A percentile compares a stretch with the other conserved stretches of the same genome.
Conservation (phyloP, 257 asterid genomes). For the Forsythia suspensa region DNA sequence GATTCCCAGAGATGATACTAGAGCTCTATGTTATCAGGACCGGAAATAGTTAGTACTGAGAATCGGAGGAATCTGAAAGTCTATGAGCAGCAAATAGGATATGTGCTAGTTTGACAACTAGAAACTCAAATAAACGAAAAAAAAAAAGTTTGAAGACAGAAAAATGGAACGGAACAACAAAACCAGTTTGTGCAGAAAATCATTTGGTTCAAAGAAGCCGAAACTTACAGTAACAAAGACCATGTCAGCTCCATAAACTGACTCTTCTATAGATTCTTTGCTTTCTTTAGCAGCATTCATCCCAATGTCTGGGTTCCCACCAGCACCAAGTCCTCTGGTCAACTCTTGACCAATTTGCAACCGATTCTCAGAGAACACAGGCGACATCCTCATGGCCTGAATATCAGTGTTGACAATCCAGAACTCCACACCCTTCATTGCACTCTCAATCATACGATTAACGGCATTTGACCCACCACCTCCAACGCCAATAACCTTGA, state of each 20-base stretch:
- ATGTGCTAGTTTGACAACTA: background rate
- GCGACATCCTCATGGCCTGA: slow-evolving; percentile 91
- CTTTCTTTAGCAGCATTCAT: slow-evolving; percentile 92
- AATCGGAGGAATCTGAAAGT: background rate
- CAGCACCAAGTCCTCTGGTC: slow-evolving; percentile 98
- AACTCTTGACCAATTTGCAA: slow-evolving; percentile 90
- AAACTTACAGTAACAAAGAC: slow-evolving; percentile 57
- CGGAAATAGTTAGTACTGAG: background rate
- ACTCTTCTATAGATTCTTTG: slow-evolving; percentile 75
- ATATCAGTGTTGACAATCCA: slow-evolving; percentile 95
- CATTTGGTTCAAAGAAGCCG: background rate
- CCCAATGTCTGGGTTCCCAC: slow-evolving; percentile 96
- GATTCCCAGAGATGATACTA: background rate
- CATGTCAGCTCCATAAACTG: slow-evolving; percentile 64
- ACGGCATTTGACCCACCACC: slow-evolving; percentile 99
- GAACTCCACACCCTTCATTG: slow-evolving; percentile 92
- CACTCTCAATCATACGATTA: slow-evolving; percentile 92
- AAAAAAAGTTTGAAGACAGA: background rate
- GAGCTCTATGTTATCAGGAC: background rate
- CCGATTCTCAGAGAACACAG: slow-evolving; percentile 64
- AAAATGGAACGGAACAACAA: background rate
- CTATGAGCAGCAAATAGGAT: background rate
- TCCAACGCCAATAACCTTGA: slow-evolving; percentile 95
- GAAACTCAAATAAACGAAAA: background rate
- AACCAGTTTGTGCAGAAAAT: background rate